Evolutionary conservation across 305 asterid genomes (phyloP), one percentile per base, ranked within the genome.

Genomic region (Ruellia speciosa): DNA sequence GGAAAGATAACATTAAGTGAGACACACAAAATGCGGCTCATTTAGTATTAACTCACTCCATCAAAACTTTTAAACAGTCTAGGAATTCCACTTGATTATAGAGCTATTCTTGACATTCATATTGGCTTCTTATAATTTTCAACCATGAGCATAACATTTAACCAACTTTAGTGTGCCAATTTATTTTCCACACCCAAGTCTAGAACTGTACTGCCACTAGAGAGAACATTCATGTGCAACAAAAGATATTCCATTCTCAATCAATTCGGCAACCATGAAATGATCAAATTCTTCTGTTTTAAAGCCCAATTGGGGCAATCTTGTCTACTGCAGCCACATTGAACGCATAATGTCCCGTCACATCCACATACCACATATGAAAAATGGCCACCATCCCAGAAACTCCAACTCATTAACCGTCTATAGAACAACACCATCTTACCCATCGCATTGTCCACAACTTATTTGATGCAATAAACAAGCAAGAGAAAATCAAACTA

Each of bases 181-280:
- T 35, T 56, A 48, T 54, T 40, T 10, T 35, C 43, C 63, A 40
- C 51, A 24, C 37, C 54, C 52, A 66, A 46, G 57, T 43, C 62
- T 61, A 37, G 12, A 24, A 37, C 37, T 12, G 52, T 39, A 59
- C n/a, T n/a, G n/a, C 28, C 70, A 65, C 56, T 45, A 8, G 37
- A 37, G 3, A 6, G 9, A 37, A 37, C 41, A 37, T 37, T 37
- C 12, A 43, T 43, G 6, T 7, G 16, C 49, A 11, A 11, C 49
- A 12, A 43, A 43, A 12, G 16, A n/a, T 13, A 43, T 43, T 43
- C 16, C 8, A n/a, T 12, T n/a, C 49, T 13, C 10, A 14, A 14
- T 14, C 20, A 47, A n/a, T 47, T 47, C 0, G 10, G 10, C 19
- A 47, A 0, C 20, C 2, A 5, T 14, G 19, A 16, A 16, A 47